phyloP scores from a whole-genome alignment of 2,329 filamentous ascomycete species.

The Didymella lethalis region DNA sequence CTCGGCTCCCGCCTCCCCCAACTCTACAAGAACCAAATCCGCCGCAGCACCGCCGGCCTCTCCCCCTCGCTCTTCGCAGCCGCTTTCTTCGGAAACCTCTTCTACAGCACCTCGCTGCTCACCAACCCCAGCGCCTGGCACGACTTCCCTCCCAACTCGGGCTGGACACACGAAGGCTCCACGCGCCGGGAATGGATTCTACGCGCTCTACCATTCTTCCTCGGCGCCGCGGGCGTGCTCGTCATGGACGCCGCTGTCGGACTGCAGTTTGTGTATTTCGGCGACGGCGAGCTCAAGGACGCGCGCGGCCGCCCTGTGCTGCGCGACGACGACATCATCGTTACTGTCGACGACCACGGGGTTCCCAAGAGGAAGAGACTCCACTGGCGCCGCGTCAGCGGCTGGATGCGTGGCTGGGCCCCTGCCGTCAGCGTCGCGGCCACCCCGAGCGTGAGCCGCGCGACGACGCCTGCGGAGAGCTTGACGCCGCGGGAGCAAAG shows the following conservation, averaged over 20 bases:
- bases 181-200: slow-evolving; percentile 64
- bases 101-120: slow-evolving; percentile 69
- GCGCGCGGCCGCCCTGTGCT: slow-evolving; percentile 27
- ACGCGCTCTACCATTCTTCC: slow-evolving; percentile 68
- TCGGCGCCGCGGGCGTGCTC: slow-evolving; percentile 71
- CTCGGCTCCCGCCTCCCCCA: slow-evolving; percentile 60
- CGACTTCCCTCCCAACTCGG: slow-evolving; percentile 61
- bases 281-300: slow-evolving; percentile 48
- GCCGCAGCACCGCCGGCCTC: slow-evolving; percentile 70
- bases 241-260: slow-evolving; percentile 69
- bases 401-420: slow-evolving; percentile 73
- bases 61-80: slow-evolving; percentile 70
- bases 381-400: slow-evolving; percentile 66
- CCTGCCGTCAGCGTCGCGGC: slow-evolving; percentile 57
- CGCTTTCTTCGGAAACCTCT: slow-evolving; percentile 72
- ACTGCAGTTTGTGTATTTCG: slow-evolving; percentile 68
- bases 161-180: slow-evolving; percentile 66
- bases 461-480: slow-evolving; percentile 38
- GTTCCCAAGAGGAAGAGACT: slow-evolving; percentile 47
- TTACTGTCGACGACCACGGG: slow-evolving; percentile 51
- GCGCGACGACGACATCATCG: slow-evolving; percentile 57
- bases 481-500: slow-evolving; percentile 19
- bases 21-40: slow-evolving; percentile 69
- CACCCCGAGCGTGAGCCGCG: slow-evolving; percentile 43
- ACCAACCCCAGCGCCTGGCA: slow-evolving; percentile 71